phyloP scores from a whole-genome alignment of 2,329 filamentous ascomycete genomes.

The Bretziella fagacearum region DNA sequence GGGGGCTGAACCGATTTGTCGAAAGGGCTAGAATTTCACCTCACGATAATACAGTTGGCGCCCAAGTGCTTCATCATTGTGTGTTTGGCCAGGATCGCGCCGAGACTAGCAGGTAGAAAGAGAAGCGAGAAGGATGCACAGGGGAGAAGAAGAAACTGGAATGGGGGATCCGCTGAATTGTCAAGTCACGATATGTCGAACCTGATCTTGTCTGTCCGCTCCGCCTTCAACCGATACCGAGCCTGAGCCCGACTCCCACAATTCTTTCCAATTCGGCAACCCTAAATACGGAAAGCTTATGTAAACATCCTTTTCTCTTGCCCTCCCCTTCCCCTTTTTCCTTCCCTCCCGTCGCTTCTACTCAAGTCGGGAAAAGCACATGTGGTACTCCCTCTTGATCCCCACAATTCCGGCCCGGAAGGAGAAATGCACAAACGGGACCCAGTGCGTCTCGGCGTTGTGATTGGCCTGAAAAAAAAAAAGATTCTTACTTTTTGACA shows the following conservation, averaged over 20 bases:
- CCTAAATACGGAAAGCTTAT: not conserved
- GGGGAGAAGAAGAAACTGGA: not conserved
- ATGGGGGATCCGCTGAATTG: not conserved
- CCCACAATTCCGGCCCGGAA: no score
- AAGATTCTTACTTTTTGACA: no score
- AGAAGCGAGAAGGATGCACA: not conserved
- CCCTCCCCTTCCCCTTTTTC: no score
- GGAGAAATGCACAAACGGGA: no score
- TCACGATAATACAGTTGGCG: not conserved
- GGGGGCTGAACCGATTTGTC: no score
- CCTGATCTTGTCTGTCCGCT: no score
- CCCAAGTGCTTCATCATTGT: not conserved
- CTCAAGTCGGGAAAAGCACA: not conserved
- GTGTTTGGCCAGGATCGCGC: not conserved
- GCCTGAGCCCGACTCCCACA: not conserved
- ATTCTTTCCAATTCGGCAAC: not conserved
- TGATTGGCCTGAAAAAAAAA: no score
- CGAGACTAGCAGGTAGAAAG: not conserved
- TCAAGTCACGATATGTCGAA: no score
- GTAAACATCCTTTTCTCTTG: no score
- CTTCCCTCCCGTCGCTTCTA: not conserved
- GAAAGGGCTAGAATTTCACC: not conserved
- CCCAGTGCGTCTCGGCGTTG: no score
- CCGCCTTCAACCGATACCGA: no score
- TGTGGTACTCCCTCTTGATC: no score